Conservation (phyloP, 306 rosid genomes). For the Coriaria nepalensis region DNA sequence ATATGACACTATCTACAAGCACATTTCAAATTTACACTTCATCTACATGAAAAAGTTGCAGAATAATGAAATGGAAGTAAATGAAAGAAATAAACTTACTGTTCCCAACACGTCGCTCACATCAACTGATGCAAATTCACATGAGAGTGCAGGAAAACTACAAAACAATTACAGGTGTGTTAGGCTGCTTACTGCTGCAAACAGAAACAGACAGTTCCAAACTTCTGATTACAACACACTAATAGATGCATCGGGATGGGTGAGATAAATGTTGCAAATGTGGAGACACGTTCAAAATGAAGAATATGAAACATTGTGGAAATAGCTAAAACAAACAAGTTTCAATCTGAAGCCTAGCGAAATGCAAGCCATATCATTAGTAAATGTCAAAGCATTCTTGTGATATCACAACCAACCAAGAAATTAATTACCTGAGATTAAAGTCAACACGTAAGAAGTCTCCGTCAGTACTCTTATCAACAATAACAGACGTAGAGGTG, state of each 20-base stretch:
- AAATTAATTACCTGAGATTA: constrained; percentile 57
- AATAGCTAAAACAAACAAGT: no score
- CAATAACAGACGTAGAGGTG: constrained; percentile 84
- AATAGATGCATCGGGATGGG: no score
- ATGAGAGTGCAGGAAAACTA: constrained; percentile 88
- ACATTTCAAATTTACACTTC: constrained; percentile 5
- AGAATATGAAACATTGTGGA: no score
- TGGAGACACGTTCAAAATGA: no score
- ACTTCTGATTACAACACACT: no score
- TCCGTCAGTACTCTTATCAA: constrained; percentile 81
- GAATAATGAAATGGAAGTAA: background rate
- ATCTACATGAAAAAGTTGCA: constrained; percentile 10
- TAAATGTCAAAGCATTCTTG: constrained; percentile 3
- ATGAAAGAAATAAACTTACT: constrained; percentile 50
- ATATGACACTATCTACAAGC: no score
- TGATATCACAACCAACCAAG: constrained; percentile 11
- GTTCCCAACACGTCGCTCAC: constrained; percentile 90
- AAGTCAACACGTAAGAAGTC: constrained; percentile 76
- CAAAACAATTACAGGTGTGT: constrained; percentile 25
- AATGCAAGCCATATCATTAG: no score
- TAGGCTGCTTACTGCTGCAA: constrained; percentile 13
- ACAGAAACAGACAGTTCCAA: background rate
- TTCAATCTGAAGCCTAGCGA: no score
- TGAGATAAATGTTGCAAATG: no score
- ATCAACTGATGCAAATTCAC: constrained; percentile 94